Base-by-base conservation (phyloP, 2,329 filamentous ascomycete species). In the Xylaria sp. region DNA sequence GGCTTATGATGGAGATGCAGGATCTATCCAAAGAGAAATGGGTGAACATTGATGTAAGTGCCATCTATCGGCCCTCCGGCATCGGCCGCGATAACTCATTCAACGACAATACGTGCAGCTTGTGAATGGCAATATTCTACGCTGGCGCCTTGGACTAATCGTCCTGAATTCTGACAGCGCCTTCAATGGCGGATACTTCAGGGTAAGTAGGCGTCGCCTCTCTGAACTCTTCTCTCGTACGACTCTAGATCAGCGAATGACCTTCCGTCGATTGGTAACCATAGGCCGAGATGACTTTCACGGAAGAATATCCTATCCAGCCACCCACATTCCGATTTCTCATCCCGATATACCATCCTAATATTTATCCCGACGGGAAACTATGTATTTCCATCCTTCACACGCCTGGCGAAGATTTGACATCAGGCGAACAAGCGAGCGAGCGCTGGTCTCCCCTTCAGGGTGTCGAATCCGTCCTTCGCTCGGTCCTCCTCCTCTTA, bases 381-480 rank as follows among this genome's bases (percentile, higher is more conserved):
- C 87, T 98, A 52, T 98, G 96, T 84, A 98, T 99, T 78, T 97
- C 94, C 53, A 99, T 99, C 76, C 89, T 99, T 12, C 95, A 99
- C 80, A 87, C 89, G 20, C 94, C 96, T 0, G 96, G 96, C 72
- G 93, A 97, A 69, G 95, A 98, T 77, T 89, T 92, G 73, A 95
- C 94, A 85, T 97, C 94, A 0, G 96, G 96, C 69, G 95, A 98
- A 81, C 82, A 87, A 45, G 95, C 96, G 7, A 91, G 91, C 66
- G 96, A 98, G 82, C 92, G 95, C 66, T 99, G 95, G 95, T 94
- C 93, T 6, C 94, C 96, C 0, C 90, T 96, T 4, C 95, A 98
- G 80, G 92, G 94, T 23, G 95, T 97, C 56, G 96, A 98, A 82
- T 97, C 94, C 2, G 94, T 99, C 41, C 87, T 99, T 20, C 93